Evolutionary conservation across 257 asterid genomes (phyloP), one percentile per base, ranked within the genome.

Genomic region (Eustoma russellianum): DNA sequence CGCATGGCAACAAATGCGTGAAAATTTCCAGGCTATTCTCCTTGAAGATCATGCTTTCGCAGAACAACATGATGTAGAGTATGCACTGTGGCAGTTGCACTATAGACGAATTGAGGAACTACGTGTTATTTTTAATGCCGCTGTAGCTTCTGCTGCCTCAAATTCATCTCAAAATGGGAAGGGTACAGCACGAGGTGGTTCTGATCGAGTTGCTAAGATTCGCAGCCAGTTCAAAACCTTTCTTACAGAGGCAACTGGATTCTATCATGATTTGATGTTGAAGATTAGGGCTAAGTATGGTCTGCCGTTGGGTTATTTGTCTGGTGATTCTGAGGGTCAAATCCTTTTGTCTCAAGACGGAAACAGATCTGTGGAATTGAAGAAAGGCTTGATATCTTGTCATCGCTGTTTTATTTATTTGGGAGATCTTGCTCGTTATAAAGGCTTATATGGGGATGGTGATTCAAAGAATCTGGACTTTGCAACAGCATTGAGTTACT

Each of bases 391-490:
- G 77, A 65, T 82, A 52, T 87, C 98, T 5, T 87, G 98, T 66
- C 96, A 91, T 57, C 94, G 95, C 8, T 87, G 96, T 65, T 66
- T 91, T 75, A 87, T 91, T 54, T 91, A 91, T 73, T 78, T 91
- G 62, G 98, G 98, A 30, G 98, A 91, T 73, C 88, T 91, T 67
- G 89, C 96, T 62, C 98, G 98, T 45, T 91, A 91, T 71, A 91
- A 82, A 73, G 92, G 95, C 56, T 72, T 91, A 66, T 91, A 87
- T 68, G 95, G 95, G 19, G 98, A 87, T 66, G 93, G 94, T 54
- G 95, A 82, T 65, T 76, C 93, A 14, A 91, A 87, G 73, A 70
- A 80, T 48, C 84, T 89, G 50, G 95, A 87, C 69, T 87, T 87
- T 59, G 71, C 85, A 0, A 92, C 98, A 53, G 96, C 98, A 30